Evolutionary conservation across 257 asterid species (phyloP).

Genomic region (Solanum pimpinellifolium): DNA sequence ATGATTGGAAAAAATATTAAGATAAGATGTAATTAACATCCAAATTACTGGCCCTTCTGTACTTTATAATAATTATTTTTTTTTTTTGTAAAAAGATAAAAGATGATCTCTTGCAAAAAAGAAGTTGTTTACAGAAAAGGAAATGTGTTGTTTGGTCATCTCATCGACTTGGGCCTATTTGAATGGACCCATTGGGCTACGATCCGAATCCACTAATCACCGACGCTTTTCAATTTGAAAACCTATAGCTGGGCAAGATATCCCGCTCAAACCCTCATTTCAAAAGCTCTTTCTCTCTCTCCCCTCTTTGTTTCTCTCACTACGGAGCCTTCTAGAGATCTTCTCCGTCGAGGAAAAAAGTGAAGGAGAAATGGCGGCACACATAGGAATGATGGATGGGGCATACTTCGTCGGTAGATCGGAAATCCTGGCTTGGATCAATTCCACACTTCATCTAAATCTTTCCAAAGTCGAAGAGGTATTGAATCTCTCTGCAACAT

Average conservation of each 20-base stretch:
- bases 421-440: slow-evolving; percentile 84
- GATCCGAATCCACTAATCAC: neutral
- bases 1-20: no score
- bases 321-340: neutral
- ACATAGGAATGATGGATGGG: slow-evolving; percentile 77
- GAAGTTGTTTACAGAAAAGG: neutral
- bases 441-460: slow-evolving; percentile 70
- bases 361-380: slow-evolving; percentile 42
- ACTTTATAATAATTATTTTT: no score
- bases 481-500: neutral
- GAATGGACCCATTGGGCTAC: neutral
- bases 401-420: slow-evolving; percentile 91
- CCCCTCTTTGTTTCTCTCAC: neutral
- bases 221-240: neutral
- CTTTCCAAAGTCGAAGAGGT: slow-evolving; percentile 95
- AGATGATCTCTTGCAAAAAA: no score
- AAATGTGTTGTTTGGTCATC: neutral
- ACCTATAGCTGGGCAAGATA: neutral
- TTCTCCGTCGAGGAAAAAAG: neutral
- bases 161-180: neutral
- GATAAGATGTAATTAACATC: no score
- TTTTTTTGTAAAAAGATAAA: no score
- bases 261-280: slow-evolving; percentile 47
- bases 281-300: slow-evolving; percentile 1
- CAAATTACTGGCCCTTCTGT: no score